Percentiles rank a stretch among this genome's conserved stretches.
phyloP scores from a whole-genome alignment of 345 rosid genomes.

The Gossypium anomalum region DNA sequence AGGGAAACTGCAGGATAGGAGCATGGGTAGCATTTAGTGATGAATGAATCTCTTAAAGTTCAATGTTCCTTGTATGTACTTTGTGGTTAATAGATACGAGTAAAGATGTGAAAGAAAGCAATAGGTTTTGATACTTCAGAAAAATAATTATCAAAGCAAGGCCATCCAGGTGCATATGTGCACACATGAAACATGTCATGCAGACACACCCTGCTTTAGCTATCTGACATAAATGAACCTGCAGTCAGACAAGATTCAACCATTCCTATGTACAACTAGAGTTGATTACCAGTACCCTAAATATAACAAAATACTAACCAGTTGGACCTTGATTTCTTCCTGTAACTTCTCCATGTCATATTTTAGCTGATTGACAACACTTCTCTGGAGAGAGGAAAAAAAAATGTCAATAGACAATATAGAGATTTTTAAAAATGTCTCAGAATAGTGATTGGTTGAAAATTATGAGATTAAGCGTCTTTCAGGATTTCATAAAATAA shows the following conservation, averaged over 20 bases:
- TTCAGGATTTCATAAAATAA: slow-evolving; percentile 2
- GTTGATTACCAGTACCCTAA: neutral
- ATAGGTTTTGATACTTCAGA: too few relatives aligned
- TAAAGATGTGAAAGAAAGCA: neutral
- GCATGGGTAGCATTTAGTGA: neutral
- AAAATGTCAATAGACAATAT: neutral
- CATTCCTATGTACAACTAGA: slow-evolving; percentile 10
- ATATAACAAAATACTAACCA: slow-evolving; percentile 46
- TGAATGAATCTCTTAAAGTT: neutral
- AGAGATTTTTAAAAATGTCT: neutral
- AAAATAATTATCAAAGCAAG: too few relatives aligned
- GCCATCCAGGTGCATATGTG: neutral
- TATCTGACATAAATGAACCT: neutral
- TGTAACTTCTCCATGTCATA: slow-evolving; percentile 81
- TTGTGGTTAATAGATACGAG: neutral
- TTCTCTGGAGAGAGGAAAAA: slow-evolving; percentile 50
- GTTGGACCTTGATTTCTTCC: slow-evolving; percentile 66
- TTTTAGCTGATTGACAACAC: slow-evolving; percentile 85
- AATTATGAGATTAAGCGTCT: neutral
- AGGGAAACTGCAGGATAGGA: neutral
- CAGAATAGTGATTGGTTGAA: neutral
- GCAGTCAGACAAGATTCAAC: slow-evolving; percentile 12
- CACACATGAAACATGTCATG: neutral
- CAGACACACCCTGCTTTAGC: neutral
- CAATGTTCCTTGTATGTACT: neutral